Conservation (phyloP, 768 basidiomycete species). For the Hortiboletus flavorubellus region DNA sequence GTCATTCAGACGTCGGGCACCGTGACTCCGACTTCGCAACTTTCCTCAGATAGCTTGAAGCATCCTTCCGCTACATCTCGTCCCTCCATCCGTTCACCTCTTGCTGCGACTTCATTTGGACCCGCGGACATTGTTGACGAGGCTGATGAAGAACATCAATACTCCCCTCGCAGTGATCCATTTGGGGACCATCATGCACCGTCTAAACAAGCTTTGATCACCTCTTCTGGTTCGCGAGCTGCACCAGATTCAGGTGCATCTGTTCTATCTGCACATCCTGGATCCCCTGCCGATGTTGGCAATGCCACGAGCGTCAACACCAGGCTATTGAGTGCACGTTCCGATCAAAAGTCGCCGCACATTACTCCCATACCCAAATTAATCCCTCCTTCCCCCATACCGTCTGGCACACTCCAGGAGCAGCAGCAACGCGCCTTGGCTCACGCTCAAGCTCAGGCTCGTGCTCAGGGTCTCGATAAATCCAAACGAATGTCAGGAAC, state of each 20-base stretch:
- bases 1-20: conserved; percentile 61
- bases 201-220: conserved; percentile 9
- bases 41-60: conserved; percentile 39
- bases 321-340: conserved; percentile 39
- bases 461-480: conserved; percentile 48
- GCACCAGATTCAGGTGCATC: conserved; percentile 40
- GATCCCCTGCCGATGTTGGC: conserved; percentile 55
- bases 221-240: conserved; percentile 24
- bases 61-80: conserved; percentile 37
- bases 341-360: conserved; percentile 44
- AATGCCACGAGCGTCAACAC: conserved; percentile 69
- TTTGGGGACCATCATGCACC: conserved; percentile 57
- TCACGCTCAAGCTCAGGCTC: conserved; percentile 57
- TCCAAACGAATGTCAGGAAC: conserved; percentile 56
- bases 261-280: conserved; percentile 49
- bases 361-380: conserved; percentile 64
- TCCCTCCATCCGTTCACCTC: conserved; percentile 57
- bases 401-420: conserved; percentile 46
- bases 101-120: conserved; percentile 69
- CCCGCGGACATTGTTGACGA: conserved; percentile 62
- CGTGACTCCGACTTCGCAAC: conserved; percentile 27
- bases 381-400: conserved; percentile 43
- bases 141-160: conserved; percentile 31
- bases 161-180: conserved; percentile 42
- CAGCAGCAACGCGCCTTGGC: conserved; percentile 65